Base-by-base conservation (phyloP, 352 stramenopile genomes). In the Phytopythium sindhum region DNA sequence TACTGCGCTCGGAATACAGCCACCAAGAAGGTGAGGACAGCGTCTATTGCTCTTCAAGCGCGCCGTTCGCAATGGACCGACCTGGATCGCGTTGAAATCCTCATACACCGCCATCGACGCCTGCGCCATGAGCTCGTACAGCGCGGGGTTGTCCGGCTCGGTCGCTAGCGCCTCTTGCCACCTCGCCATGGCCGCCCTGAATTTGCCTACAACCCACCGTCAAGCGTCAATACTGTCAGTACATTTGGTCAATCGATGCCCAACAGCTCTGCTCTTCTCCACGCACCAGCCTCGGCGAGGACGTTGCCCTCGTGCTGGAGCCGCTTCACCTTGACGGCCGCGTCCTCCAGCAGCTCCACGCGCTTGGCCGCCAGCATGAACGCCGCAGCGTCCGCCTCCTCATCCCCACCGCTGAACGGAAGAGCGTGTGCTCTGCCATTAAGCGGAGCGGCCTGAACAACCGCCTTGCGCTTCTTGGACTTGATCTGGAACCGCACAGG, bases 301-400 rank as follows among this genome's bases (percentile, higher is more conserved):
- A 67, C 87, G 65, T 90, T 90, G 64, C 87, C 87, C 61, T 95
- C 87, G n/a, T 73, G 66, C 60, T 92, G 81, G 15, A 95, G 61
- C 37, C 84, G 80, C 52, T 80, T 84, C 12, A 81, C 72, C 51
- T 89, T 91, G 26, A 67, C 65, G 4, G 37, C 15, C 2, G 60
- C 61, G 65, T 95, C 85, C 66, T 93, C 87, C 15, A 95, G 72
- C 41, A 80, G 54, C 52, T 68, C 60, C 37, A 75, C 54, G 61
- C 65, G 67, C 44, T 48, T 69, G 64, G 31, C 52, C 56, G 64
- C 48, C 28, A 14, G 47, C 12, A 21, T 11, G 15, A 42, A 4
- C 24, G 28, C 14, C 7, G 17, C 4, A 10, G 21, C 17, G 48
- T n/a, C 47, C 6, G 8, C 37, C 21, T 19, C 24, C 26, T 64